Evolutionary conservation across 805 yeast genomes (phyloP).

Genomic region (Cyberlindnera petersonii): DNA sequence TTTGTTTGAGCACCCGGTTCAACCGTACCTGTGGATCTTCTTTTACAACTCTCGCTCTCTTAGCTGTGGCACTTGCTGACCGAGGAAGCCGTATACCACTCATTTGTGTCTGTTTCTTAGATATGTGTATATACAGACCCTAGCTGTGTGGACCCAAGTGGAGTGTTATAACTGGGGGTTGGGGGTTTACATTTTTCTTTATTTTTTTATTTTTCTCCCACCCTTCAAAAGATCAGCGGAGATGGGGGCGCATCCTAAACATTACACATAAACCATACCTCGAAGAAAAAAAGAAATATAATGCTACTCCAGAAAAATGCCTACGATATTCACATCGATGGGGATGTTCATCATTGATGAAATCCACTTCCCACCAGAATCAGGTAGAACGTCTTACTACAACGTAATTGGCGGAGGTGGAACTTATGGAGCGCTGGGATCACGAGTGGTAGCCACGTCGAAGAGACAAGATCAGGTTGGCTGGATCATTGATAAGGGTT

Average conservation of each 20-base stretch:
- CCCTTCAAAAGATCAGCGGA: too few species aligned
- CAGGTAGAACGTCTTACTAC: slow-evolving; percentile 31
- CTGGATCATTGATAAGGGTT: slow-evolving; percentile 77
- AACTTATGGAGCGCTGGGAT: slow-evolving; percentile 73
- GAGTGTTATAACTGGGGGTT: too few species aligned
- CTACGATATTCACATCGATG: slow-evolving; percentile 52
- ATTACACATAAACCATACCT: background rate
- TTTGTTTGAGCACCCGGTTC: slow-evolving; percentile 6
- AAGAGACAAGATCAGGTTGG: slow-evolving; percentile 42
- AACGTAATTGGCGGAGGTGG: slow-evolving; percentile 90
- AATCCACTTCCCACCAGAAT: slow-evolving; percentile 48
- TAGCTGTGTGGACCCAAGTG: too few species aligned
- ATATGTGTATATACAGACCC: too few species aligned
- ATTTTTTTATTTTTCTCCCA: too few species aligned
- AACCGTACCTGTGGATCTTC: slow-evolving; percentile 1
- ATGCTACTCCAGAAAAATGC: background rate
- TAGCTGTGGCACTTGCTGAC: background rate
- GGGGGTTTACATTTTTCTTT: too few species aligned
- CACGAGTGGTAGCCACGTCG: slow-evolving; percentile 49
- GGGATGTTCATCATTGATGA: slow-evolving; percentile 94
- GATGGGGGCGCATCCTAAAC: too few species aligned
- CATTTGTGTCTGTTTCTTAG: background rate
- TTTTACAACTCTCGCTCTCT: background rate
- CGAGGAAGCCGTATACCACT: slow-evolving; percentile 4
- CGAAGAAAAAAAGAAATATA: background rate